A percentile compares a stretch with the other conserved stretches of the same genome.
phyloP scores from a whole-genome alignment of 148 eudicot genomes.

The Rhododendron williamsianum region DNA sequence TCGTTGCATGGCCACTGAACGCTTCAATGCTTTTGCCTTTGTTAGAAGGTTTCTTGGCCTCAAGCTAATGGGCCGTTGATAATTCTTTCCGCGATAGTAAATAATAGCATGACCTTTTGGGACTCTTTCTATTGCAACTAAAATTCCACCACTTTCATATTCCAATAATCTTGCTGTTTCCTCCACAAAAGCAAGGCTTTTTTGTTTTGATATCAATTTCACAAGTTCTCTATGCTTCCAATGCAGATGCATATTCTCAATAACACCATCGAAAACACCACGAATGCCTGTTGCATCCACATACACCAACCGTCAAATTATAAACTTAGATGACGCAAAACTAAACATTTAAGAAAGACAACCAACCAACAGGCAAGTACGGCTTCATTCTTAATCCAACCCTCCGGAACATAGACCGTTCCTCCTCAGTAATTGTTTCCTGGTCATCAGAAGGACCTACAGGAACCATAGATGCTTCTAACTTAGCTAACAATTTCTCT shows the following conservation, averaged over 20 bases:
- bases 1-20: constrained; percentile 88
- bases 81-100: constrained; percentile 96
- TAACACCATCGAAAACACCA: constrained; percentile 97
- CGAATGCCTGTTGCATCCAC: constrained; percentile 64
- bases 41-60: constrained; percentile 91
- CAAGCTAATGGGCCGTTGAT: constrained; percentile 74
- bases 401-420: constrained; percentile 70
- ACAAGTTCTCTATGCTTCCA: constrained; percentile 99
- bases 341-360: background rate
- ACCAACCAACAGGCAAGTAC: constrained; percentile 92
- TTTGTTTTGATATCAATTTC: constrained; percentile 89
- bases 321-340: background rate
- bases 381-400: constrained; percentile 95
- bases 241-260: constrained; percentile 98
- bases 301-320: constrained; percentile 6
- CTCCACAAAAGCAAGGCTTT: constrained; percentile 74
- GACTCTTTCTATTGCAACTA: constrained; percentile 76
- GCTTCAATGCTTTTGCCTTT: constrained; percentile 88
- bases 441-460: constrained; percentile 81
- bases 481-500: constrained; percentile 69
- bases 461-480: constrained; percentile 83
- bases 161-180: constrained; percentile 88
- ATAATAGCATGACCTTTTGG: constrained; percentile 90
- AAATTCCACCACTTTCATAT: constrained; percentile 91
- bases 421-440: constrained; percentile 97